Evolutionary conservation across 2,329 filamentous ascomycete genomes (phyloP).

Genomic region (Fusarium siculi): DNA sequence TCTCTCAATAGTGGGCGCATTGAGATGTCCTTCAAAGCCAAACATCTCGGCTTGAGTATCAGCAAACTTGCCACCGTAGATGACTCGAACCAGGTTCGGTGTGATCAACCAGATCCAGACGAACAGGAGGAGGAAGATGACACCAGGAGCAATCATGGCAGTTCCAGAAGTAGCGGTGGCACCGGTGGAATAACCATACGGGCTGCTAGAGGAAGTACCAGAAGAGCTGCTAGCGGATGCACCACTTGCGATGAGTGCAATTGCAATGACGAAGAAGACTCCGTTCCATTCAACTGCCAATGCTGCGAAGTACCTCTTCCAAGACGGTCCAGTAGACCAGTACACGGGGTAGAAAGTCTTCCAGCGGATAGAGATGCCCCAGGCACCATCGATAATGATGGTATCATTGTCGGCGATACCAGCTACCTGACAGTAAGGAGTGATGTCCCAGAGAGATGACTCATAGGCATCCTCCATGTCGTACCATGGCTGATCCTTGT

Average conservation of each 20-base stretch:
- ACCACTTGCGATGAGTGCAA: slow-evolving; percentile 33
- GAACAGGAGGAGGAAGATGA: slow-evolving; percentile 41
- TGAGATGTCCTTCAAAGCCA: slow-evolving; percentile 48
- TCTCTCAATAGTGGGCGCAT: slow-evolving; percentile 44
- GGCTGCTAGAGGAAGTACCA: not conserved
- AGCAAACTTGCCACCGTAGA: slow-evolving; percentile 47
- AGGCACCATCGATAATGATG: slow-evolving; percentile 48
- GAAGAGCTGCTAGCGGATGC: slow-evolving; percentile 3
- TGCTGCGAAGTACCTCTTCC: slow-evolving; percentile 33
- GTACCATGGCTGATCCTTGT: slow-evolving; percentile 42
- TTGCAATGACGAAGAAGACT: slow-evolving; percentile 33
- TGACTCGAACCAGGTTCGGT: slow-evolving; percentile 40
- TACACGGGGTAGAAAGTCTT: slow-evolving; percentile 45
- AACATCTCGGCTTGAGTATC: slow-evolving; percentile 47
- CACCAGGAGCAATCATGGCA: slow-evolving; percentile 28
- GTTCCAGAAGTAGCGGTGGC: not conserved
- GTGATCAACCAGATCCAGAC: slow-evolving; percentile 39
- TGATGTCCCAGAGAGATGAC: slow-evolving; percentile 49
- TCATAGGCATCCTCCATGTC: slow-evolving; percentile 48
- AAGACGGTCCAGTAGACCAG: slow-evolving; percentile 42
- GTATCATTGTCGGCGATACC: slow-evolving; percentile 49
- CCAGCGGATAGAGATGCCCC: slow-evolving; percentile 48
- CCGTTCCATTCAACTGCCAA: slow-evolving; percentile 38
- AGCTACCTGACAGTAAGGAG: slow-evolving; percentile 47
- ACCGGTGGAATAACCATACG: not conserved